These are phyloP conservation scores for Boletales sp. DNA, from an alignment of 768 basidiomycete genomes.

Conservation along the genomic window DNA sequence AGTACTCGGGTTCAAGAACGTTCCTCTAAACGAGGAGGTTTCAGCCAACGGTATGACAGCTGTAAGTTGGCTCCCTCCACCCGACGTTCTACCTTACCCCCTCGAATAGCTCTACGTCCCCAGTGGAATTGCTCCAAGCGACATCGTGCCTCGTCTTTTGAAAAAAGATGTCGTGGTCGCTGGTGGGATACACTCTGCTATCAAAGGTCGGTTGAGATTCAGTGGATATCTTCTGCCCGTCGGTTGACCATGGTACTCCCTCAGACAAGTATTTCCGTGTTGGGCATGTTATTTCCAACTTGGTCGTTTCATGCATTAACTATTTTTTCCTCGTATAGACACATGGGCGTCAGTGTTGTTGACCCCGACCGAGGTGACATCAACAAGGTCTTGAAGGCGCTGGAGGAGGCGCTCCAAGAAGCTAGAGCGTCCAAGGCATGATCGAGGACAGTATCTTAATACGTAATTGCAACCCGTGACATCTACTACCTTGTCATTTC, in stretches of 20 bases:
- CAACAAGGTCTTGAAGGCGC: slow-evolving; percentile 60
- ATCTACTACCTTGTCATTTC: background rate
- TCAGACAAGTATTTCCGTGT: slow-evolving; percentile 89
- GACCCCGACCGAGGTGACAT: slow-evolving; percentile 70
- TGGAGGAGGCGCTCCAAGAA: slow-evolving; percentile 56
- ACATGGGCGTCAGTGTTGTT: slow-evolving; percentile 89
- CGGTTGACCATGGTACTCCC: slow-evolving; percentile 5
- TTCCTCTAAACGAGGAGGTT: slow-evolving; percentile 57
- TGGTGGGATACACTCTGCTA: slow-evolving; percentile 78
- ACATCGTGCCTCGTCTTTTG: slow-evolving; percentile 71
- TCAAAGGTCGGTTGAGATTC: slow-evolving; percentile 58
- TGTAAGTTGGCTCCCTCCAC: slow-evolving; percentile 34
- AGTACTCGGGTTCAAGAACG: slow-evolving; percentile 67
- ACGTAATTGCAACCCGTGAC: background rate
- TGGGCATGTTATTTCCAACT: slow-evolving; percentile 46
- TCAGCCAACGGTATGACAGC: slow-evolving; percentile 97
- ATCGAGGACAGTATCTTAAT: background rate
- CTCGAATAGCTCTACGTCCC: slow-evolving; percentile 74
- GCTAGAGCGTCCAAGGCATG: slow-evolving; percentile 17
- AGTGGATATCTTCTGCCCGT: background rate
- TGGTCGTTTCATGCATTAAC: slow-evolving; percentile 3
- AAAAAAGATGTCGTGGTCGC: slow-evolving; percentile 78
- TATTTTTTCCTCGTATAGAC: slow-evolving; percentile 37
- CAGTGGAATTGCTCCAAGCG: slow-evolving; percentile 68
- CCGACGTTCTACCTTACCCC: no score